These are phyloP conservation scores for Ceratocystis cacaofunesta DNA, from an alignment of 2,329 filamentous ascomycete species.

Conservation along the genomic window DNA sequence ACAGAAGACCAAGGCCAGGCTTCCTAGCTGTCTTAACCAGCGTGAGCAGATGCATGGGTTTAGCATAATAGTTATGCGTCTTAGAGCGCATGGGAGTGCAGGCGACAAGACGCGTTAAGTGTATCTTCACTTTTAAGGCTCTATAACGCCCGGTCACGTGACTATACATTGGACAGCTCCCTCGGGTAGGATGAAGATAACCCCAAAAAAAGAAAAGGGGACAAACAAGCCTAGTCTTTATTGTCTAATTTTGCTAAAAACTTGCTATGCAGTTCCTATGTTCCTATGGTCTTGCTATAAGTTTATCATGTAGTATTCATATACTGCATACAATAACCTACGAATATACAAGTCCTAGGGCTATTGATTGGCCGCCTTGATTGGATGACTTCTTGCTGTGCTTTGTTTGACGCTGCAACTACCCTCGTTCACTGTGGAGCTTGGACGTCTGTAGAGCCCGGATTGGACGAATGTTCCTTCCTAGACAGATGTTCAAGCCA, in stretches of 20 bases:
- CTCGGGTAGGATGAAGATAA: neutral
- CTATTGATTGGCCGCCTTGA: neutral
- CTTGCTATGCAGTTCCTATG: no score
- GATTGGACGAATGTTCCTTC: neutral
- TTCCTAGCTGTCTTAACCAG: no score
- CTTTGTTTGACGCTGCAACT: neutral
- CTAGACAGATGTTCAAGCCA: neutral
- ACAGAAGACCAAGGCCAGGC: no score
- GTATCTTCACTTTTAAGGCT: neutral
- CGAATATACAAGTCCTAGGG: neutral
- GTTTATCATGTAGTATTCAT: no score
- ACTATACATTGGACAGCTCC: neutral
- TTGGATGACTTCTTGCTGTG: neutral
- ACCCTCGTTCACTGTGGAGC: neutral
- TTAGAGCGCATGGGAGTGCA: neutral
- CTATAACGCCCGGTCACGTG: neutral
- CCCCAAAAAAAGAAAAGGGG: no score
- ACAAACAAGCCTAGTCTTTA: no score
- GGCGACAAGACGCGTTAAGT: neutral
- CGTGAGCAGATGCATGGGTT: no score
- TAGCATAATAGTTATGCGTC: no score
- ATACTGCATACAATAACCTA: neutral
- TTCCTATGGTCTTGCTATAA: no score
- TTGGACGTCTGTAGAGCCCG: neutral
- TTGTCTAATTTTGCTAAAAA: no score